Evolutionary conservation across 2,329 filamentous ascomycete species (phyloP).

Genomic region (Pyrenochaeta sp.): DNA sequence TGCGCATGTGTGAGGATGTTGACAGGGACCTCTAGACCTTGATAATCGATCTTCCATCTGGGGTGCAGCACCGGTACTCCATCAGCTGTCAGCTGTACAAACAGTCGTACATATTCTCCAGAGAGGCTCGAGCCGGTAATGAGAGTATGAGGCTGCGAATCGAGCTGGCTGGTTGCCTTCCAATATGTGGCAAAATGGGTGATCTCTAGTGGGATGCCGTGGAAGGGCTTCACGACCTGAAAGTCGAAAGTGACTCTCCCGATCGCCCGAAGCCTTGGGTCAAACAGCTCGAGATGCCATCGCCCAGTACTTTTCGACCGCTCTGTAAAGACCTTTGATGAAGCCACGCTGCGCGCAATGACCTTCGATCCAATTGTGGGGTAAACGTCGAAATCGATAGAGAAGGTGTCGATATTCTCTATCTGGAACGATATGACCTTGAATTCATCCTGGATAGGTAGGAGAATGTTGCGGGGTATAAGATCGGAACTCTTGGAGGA

Average conservation of each 20-base stretch:
- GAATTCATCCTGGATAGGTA: conserved; percentile 96
- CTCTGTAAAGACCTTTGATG: conserved; percentile 84
- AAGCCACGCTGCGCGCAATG: conserved; percentile 92
- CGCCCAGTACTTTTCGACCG: conserved; percentile 77
- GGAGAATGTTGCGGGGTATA: conserved; percentile 93
- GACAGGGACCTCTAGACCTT: conserved; percentile 81
- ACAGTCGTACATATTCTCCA: conserved; percentile 92
- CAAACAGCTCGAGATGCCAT: conserved; percentile 89
- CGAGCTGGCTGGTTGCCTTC: conserved; percentile 95
- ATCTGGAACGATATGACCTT: conserved; percentile 95
- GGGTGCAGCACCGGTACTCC: conserved; percentile 88
- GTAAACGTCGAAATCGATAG: conserved; percentile 96
- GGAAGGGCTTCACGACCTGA: conserved; percentile 96
- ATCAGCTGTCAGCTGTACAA: conserved; percentile 90
- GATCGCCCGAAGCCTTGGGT: conserved; percentile 88
- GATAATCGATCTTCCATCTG: conserved; percentile 78
- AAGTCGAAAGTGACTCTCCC: conserved; percentile 94
- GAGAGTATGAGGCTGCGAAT: conserved; percentile 83
- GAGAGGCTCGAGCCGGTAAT: conserved; percentile 95
- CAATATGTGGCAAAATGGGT: conserved; percentile 99
- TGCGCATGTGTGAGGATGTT: conserved; percentile 79
- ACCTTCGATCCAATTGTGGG: conserved; percentile 97
- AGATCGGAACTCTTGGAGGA: conserved; percentile 96
- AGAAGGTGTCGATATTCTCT: conserved; percentile 90
- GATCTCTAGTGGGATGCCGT: conserved; percentile 90